Percentiles rank a stretch among this genome's conserved stretches.
These are phyloP conservation scores for Nicotiana undulata DNA, from an alignment of 257 asterid genomes.

Conservation along the genomic window DNA sequence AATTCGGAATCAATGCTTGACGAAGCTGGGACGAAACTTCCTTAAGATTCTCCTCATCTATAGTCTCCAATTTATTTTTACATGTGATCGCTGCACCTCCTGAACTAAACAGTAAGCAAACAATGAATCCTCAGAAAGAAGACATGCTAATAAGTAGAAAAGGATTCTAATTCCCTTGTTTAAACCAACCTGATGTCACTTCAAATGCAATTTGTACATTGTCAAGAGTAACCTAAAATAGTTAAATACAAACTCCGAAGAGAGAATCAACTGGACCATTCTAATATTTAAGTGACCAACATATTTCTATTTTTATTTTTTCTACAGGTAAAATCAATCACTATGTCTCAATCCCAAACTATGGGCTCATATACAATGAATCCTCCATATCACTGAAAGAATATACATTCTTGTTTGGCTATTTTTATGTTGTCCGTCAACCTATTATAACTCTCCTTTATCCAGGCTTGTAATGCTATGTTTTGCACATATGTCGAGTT, in stretches of 20 bases:
- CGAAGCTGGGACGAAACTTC: slow-evolving; percentile 69
- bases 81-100: slow-evolving; percentile 94
- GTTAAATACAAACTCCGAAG: background rate
- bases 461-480: background rate
- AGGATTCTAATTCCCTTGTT: background rate
- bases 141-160: background rate
- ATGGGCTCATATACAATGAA: background rate
- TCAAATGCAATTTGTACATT: background rate
- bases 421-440: background rate
- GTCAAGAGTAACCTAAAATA: background rate
- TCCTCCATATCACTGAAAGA: background rate
- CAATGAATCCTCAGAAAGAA: background rate
- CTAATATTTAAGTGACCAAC: background rate
- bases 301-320: background rate
- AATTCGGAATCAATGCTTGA: slow-evolving; percentile 51
- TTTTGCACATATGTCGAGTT: no score
- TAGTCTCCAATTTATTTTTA: slow-evolving; percentile 74
- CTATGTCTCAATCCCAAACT: background rate
- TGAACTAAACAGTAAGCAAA: slow-evolving; percentile 16
- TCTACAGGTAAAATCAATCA: background rate
- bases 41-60: slow-evolving; percentile 56
- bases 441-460: background rate
- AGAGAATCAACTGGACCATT: background rate
- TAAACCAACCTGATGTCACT: background rate
- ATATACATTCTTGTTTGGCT: background rate